A percentile compares a stretch with the other conserved stretches of the same genome.
Evolutionary conservation across 352 stramenopile genomes (phyloP).

Genomic region (Pythium insidiosum): DNA sequence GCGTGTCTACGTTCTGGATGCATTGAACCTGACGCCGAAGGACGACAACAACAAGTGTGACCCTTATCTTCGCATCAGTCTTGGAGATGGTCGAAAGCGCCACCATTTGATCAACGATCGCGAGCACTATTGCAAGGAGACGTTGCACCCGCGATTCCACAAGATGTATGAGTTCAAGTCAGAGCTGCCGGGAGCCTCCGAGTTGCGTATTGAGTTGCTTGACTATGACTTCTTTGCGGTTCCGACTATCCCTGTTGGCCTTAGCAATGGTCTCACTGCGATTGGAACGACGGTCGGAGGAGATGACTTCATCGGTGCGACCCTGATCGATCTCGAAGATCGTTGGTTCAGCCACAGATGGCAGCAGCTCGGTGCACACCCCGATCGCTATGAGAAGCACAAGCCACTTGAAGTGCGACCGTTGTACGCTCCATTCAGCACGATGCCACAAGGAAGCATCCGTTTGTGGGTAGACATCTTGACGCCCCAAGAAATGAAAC

Average conservation of each 20-base stretch:
- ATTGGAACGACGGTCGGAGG: conserved; percentile 38
- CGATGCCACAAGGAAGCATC: conserved; percentile 57
- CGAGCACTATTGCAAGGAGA: conserved; percentile 68
- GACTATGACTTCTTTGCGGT: conserved; percentile 76
- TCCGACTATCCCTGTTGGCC: conserved; percentile 32
- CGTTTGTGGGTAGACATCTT: conserved; percentile 89
- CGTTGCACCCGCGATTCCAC: conserved; percentile 84
- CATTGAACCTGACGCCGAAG: conserved; percentile 69
- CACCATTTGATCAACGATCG: conserved; percentile 75
- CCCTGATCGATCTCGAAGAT: conserved; percentile 91
- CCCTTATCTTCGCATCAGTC: conserved; percentile 73
- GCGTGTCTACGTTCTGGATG: conserved; percentile 84
- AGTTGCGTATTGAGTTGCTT: conserved; percentile 55
- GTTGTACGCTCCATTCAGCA: conserved; percentile 65
- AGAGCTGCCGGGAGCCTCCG: conserved; percentile 70
- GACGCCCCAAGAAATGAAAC: conserved; percentile 50
- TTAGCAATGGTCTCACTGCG: conserved; percentile 41
- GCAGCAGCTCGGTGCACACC: conserved; percentile 54
- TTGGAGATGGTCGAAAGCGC: conserved; percentile 65
- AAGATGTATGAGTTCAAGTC: conserved; percentile 88
- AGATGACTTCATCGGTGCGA: conserved; percentile 89
- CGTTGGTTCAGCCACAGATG: conserved; percentile 87
- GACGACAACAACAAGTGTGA: conserved; percentile 81
- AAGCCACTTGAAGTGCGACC: conserved; percentile 62
- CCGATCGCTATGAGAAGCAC: conserved; percentile 26